These are phyloP conservation scores for Daldinia decipiens DNA, from an alignment of 495 filamentous ascomycete genomes.

Conservation along the genomic window DNA sequence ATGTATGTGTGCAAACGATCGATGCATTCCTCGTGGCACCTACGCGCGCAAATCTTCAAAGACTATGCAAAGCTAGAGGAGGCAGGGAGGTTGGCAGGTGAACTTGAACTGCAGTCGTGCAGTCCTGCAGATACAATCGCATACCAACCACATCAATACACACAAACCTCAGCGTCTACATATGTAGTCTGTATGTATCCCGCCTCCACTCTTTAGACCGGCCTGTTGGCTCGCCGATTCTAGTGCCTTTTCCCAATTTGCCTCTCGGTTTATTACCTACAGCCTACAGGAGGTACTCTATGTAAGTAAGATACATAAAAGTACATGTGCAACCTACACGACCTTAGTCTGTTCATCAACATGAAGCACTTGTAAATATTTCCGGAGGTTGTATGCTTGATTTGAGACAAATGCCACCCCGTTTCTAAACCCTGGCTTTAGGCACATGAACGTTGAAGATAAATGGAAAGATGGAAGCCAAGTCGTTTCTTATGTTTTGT, in stretches of 20 bases:
- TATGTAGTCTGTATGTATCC: neutral
- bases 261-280: neutral
- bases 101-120: constrained; percentile 12
- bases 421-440: constrained; percentile 12
- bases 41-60: constrained; percentile 15
- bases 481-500: constrained; percentile 18
- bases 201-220: constrained; percentile 4
- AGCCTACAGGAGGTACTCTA: no score
- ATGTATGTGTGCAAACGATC: constrained; percentile 1
- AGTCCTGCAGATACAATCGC: constrained; percentile 5
- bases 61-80: constrained; percentile 9
- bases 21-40: constrained; percentile 30
- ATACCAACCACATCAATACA: neutral
- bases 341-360: constrained; percentile 27
- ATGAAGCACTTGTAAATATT: constrained; percentile 31
- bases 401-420: constrained; percentile 12
- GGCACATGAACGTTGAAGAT: constrained; percentile 13
- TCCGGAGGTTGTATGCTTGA: constrained; percentile 11
- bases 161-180: no score
- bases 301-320: constrained; percentile 1
- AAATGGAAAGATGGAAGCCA: constrained; percentile 8
- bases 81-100: constrained; percentile 44
- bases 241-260: constrained; percentile 25
- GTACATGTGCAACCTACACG: neutral
- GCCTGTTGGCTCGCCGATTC: constrained; percentile 30